These are phyloP conservation scores for Phaeosphaeria sp. DNA, from an alignment of 2,329 filamentous ascomycete genomes.

Conservation along the genomic window DNA sequence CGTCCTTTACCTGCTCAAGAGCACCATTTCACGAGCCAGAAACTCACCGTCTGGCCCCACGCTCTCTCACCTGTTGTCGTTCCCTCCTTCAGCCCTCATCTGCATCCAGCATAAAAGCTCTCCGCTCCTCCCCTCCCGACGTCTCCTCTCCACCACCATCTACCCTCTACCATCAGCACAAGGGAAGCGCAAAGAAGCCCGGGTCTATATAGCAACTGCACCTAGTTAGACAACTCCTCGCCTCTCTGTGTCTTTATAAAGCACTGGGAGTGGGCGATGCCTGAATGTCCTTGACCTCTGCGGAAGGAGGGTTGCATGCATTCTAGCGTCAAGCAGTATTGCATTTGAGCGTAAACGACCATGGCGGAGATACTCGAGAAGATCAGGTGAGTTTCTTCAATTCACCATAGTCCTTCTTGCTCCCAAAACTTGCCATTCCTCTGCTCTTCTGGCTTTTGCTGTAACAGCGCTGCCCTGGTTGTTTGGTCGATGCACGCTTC, in stretches of 20 bases:
- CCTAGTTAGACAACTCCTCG: conserved; percentile 15
- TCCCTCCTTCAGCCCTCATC: conserved; percentile 2
- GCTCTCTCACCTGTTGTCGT: conserved; percentile 1
- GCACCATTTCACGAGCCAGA: conserved; percentile 3
- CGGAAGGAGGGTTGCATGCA: conserved; percentile 4
- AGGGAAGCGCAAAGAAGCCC: conserved; percentile 2
- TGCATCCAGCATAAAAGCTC: background rate
- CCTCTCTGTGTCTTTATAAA: conserved; percentile 4
- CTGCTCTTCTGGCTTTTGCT: background rate
- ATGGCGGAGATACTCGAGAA: conserved; percentile 45
- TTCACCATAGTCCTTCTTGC: background rate
- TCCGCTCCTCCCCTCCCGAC: background rate
- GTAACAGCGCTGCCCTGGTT: background rate
- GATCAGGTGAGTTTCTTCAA: conserved; percentile 38
- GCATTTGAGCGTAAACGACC: conserved; percentile 14
- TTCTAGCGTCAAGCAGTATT: conserved; percentile 1
- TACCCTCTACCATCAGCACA: background rate
- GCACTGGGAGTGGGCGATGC: conserved; percentile 15
- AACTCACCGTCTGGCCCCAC: conserved; percentile 5
- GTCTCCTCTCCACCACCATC: background rate
- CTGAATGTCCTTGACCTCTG: conserved; percentile 10
- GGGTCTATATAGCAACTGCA: conserved; percentile 11
- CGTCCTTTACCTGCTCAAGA: conserved; percentile 13
- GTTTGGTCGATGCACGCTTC: background rate
- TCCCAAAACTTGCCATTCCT: no score